phyloP scores from a whole-genome alignment of 139 green algal species.

The Haematococcus lacustris region DNA sequence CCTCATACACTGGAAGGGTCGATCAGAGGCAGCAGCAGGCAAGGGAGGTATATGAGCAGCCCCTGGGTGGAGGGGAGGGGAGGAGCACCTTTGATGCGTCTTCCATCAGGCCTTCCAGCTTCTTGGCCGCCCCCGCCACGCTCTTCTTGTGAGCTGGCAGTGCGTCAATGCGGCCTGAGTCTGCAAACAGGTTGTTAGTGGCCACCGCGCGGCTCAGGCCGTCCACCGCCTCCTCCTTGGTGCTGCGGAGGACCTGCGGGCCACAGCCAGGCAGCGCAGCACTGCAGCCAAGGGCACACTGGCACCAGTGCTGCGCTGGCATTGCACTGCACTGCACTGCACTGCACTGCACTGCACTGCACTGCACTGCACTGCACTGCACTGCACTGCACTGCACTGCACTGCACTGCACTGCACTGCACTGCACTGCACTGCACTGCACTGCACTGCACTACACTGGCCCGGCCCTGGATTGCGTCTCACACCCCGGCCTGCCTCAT shows the following conservation, averaged over 20 bases:
- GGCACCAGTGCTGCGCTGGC: slow-evolving; percentile 1
- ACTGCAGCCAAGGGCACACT: neutral
- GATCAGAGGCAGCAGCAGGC: neutral
- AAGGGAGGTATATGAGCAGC: neutral
- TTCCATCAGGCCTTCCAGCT: slow-evolving; percentile 61
- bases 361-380: slow-evolving; percentile 9
- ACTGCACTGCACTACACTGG: too few species aligned
- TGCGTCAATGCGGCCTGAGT: slow-evolving; percentile 8
- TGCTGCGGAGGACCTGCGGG: neutral
- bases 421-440: too few species aligned
- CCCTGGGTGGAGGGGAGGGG: neutral
- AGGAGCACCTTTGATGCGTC: slow-evolving; percentile 1
- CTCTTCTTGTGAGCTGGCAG: slow-evolving; percentile 30
- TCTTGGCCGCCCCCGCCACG: slow-evolving; percentile 51
- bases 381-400: slow-evolving; percentile 9
- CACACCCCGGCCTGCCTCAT: neutral
- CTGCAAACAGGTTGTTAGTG: slow-evolving; percentile 56
- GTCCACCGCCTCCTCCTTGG: slow-evolving; percentile 29
- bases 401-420: slow-evolving; percentile 13
- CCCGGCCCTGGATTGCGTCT: neutral
- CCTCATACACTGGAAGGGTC: neutral
- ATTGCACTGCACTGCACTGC: slow-evolving; percentile 8
- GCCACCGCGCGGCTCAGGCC: slow-evolving; percentile 48
- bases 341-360: slow-evolving; percentile 4
- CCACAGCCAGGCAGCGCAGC: neutral